Evolutionary conservation across 2,329 filamentous ascomycete species (phyloP), one percentile per base, ranked within the genome.

Genomic region (Stemphylium vesicarium): DNA sequence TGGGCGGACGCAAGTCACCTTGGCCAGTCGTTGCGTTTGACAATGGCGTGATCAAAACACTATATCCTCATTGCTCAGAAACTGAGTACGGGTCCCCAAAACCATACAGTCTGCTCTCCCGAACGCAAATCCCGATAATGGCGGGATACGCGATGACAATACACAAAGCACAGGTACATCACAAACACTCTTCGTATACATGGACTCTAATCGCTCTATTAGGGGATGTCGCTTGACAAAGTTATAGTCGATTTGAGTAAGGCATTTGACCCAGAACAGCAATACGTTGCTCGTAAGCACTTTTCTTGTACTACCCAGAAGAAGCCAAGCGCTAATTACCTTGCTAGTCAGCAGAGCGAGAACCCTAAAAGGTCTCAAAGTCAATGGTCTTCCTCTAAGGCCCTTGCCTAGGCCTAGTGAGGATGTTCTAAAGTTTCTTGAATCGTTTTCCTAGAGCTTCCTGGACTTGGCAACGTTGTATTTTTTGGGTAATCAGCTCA

Each of bases 131-230:
- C 4, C 87, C 86, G 0, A 76, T 89, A 0, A 73, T 80, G 1
- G 77, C 85, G 0, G 86, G 81, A 0, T 89, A 85, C 83, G 86
- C 86, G 0, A 81, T 88, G 63, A 88, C 81, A 0, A 82, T 87
- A 2, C 86, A 89, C 67, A 88, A 86, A 67, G 80, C 79, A 8
- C 69, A 72, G 22, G 22, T 24, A 24, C 22, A 24, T 24, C 7
- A 8, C 4, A 8, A 24, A 24, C 4, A 6, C 22, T 8, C 7
- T 24, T 24, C 4, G 7, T 5, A 24, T 24, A 24, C 6, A 24
- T 24, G 5, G 5, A 24, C 7, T 24, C 22, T 24, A 24, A 24
- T 24, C 22, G 22, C 6, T 24, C 22, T 24, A 24, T 6, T 24
- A 24, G 72, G 84, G 85, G 3, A 83, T 88, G 78, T 87, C 85